Evolutionary conservation across 2,329 filamentous ascomycete species (phyloP).

Genomic region (Venturia nashicola): DNA sequence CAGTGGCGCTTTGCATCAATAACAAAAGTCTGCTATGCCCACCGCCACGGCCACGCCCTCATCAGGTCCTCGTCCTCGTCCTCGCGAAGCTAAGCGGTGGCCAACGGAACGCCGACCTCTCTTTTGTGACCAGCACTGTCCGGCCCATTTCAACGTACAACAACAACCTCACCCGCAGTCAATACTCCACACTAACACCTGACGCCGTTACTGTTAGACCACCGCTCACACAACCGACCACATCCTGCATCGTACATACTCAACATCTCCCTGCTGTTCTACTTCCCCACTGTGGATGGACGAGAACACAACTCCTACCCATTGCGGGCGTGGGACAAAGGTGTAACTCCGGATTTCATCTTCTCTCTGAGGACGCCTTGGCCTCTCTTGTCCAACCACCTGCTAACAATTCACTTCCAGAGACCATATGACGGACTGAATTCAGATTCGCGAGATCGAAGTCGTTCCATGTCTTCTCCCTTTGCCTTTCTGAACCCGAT

Average conservation of each 20-base stretch:
- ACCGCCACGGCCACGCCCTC: not conserved
- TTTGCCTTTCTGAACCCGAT: slow-evolving; percentile 5
- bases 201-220: not conserved
- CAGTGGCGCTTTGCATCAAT: not conserved
- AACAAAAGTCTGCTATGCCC: not conserved
- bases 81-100: not conserved
- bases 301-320: not conserved
- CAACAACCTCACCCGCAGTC: not conserved
- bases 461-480: slow-evolving; percentile 4
- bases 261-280: not conserved
- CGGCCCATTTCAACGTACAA: not conserved
- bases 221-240: not conserved
- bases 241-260: not conserved
- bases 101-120: not conserved
- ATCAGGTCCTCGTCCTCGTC: too few relatives aligned
- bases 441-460: slow-evolving; percentile 11
- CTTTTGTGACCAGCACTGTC: not conserved
- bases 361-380: not conserved
- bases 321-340: not conserved
- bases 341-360: not conserved
- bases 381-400: not conserved
- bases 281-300: not conserved
- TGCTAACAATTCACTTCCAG: slow-evolving; percentile 14
- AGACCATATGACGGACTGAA: slow-evolving; percentile 24
- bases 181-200: not conserved